Conservation (phyloP, 208 protist genomes). For the Wallacemonas collosoma region DNA sequence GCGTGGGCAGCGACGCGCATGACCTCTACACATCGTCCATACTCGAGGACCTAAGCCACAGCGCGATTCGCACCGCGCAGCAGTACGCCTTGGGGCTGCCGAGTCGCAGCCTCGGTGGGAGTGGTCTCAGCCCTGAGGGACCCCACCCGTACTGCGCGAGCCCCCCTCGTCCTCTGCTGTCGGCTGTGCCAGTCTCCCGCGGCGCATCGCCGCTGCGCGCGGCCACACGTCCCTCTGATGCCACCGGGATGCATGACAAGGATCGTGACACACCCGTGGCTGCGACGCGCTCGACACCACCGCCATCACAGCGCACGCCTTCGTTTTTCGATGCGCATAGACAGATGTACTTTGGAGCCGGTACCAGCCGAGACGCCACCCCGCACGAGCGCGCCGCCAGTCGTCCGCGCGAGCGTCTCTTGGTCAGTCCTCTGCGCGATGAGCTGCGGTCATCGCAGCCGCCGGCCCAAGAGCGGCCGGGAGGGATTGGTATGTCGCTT, state of each 20-base stretch:
- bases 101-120: not conserved
- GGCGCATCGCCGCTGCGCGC: not conserved
- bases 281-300: no score
- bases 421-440: conserved; percentile 8
- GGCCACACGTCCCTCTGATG: not conserved
- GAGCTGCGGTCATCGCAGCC: not conserved
- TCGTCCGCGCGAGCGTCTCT: conserved; percentile 1
- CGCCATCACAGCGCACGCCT: not conserved
- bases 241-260: no score
- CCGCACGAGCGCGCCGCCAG: not conserved
- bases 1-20: not conserved
- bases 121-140: not conserved
- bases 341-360: conserved; percentile 16
- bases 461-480: not conserved
- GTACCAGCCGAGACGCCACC: not conserved
- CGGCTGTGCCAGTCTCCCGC: not conserved
- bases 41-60: conserved; percentile 8
- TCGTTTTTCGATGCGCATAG: conserved; percentile 11
- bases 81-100: conserved; percentile 2
- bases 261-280: no score
- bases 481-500: not conserved
- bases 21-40: conserved; percentile 12
- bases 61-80: not conserved
- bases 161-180: conserved; percentile 8
- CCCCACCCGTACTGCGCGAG: conserved; percentile 9